Conservation (phyloP, 345 rosid genomes). For the Corchorus olitorius region DNA sequence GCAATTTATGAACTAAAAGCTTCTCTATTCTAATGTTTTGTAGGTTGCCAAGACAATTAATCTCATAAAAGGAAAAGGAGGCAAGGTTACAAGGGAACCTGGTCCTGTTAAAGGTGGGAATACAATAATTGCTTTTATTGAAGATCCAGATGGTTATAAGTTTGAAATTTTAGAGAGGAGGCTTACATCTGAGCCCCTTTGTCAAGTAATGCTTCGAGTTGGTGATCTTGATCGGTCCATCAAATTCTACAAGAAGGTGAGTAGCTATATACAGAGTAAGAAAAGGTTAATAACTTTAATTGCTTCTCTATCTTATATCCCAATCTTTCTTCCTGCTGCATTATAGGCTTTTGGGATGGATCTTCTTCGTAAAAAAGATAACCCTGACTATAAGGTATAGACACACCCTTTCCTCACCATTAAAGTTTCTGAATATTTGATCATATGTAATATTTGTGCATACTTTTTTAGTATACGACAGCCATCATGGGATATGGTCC, state of each 20-base stretch:
- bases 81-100: slow-evolving; percentile 88
- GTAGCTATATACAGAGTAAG: not conserved
- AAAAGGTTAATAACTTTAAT: not conserved
- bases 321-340: slow-evolving; percentile 18
- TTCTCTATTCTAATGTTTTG: not conserved
- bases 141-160: slow-evolving; percentile 97
- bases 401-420: not conserved
- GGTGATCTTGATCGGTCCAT: slow-evolving; percentile 89
- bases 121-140: slow-evolving; percentile 84
- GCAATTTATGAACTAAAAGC: not conserved
- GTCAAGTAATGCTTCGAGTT: slow-evolving; percentile 98
- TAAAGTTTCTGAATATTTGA: not conserved
- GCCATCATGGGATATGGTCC: slow-evolving; percentile 98
- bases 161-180: slow-evolving; percentile 92
- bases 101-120: slow-evolving; percentile 94
- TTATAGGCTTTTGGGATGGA: slow-evolving; percentile 96
- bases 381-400: slow-evolving; percentile 86
- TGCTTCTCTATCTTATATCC: not conserved
- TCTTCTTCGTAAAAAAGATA: slow-evolving; percentile 84
- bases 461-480: slow-evolving; percentile 31
- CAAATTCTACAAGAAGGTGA: slow-evolving; percentile 85
- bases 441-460: not conserved
- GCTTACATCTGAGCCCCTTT: slow-evolving; percentile 91
- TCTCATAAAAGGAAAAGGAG: slow-evolving; percentile 88
- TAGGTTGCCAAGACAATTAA: slow-evolving; percentile 90